Conservation (phyloP, 2,329 filamentous ascomycete genomes). For the Raffaelea arxii region DNA sequence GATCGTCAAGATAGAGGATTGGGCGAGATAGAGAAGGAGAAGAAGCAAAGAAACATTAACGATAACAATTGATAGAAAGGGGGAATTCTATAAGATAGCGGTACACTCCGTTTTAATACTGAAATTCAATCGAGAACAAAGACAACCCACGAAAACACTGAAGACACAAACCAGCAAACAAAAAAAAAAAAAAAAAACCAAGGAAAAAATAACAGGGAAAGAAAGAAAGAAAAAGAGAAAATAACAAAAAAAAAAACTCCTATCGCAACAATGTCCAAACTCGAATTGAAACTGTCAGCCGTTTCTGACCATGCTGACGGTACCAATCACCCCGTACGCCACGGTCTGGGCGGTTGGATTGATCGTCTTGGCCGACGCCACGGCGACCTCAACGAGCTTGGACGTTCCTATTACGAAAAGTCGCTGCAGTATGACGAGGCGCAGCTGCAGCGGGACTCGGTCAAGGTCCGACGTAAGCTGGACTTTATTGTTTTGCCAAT, state of each 20-base stretch:
- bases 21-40: no score
- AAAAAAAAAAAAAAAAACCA: background rate
- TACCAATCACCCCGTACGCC: no score
- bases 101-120: no score
- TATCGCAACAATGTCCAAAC: background rate
- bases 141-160: background rate
- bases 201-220: background rate
- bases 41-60: no score
- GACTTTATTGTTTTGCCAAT: constrained; percentile 26
- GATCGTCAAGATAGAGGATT: no score
- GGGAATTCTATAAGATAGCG: no score
- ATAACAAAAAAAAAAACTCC: background rate
- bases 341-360: no score
- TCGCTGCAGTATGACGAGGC: constrained; percentile 23
- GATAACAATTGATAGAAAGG: no score
- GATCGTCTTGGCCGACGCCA: background rate
- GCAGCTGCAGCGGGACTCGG: constrained; percentile 19
- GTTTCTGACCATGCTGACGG: background rate
- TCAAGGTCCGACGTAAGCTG: constrained; percentile 23
- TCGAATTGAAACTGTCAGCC: no score
- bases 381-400: constrained; percentile 11
- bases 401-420: constrained; percentile 21
- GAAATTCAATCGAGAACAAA: no score
- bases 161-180: background rate
- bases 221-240: background rate